Base-by-base conservation (phyloP, 345 rosid species). In the Sisymbrium irio region DNA sequence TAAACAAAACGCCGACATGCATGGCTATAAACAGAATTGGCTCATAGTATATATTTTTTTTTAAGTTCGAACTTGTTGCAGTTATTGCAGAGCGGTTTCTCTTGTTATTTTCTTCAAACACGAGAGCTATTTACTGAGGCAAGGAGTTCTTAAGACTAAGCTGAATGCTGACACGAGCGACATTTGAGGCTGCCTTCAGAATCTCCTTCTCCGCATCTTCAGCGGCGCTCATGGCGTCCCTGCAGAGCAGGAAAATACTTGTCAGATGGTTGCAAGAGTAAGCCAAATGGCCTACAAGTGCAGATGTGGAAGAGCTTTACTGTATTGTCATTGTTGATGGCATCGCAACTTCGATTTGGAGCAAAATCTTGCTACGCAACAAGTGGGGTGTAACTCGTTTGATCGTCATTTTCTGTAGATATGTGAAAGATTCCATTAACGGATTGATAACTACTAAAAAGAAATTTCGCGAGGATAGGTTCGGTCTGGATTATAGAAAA, bases 161-260 rank as follows among this genome's bases (percentile, higher is more conserved):
- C 69, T 86, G 89, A 69, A 87, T 72, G 73, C 84, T 78, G 72
- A 82, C 85, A 36, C 75, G 85, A 60, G 83, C 77, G 32, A 87
- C 78, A 77, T 82, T 62, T 14, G 82, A 67, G 33, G 71, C 78
- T 36, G 75, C 80, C 80, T 77, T 86, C 72, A 82, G 15, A 45
- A 87, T 85, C 81, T 82, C 87, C 67, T 71, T 53, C 58, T 87
- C 90, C 32, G 88, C 96, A 61, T 77, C 79, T 75, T 75, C 82
- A 14, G 89, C 93, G 4, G 82, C 76, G 77, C 75, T 79, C 83
- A 77, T 83, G 54, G 92, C 97, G 2, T 90, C 88, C 73, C 91
- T 90, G 69, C 36, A 55, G 59, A 17, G 41, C 32, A 27, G 1
- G 33, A 35, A 63, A 64, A 44, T 30, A 64, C 42, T 44, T n/a